Evolutionary conservation across 169 alveolate genomes (phyloP), one percentile per base, ranked within the genome.

Genomic region (Eimeria acervulina): DNA sequence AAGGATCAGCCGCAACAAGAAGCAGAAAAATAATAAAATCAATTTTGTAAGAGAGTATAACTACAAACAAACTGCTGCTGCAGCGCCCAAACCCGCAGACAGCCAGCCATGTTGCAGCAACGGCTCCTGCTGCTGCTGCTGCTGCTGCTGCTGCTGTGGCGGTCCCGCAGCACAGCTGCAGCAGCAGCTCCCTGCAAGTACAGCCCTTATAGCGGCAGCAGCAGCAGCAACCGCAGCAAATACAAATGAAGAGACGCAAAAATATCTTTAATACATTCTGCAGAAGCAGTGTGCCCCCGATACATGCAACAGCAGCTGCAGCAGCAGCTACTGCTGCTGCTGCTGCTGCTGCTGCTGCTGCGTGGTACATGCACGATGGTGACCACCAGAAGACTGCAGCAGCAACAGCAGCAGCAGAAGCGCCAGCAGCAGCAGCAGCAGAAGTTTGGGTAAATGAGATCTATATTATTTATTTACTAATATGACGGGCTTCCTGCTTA

Each of bases 371-470:
- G 38, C 15, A 26, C 12, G 2, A 61, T 61, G 74, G 74, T 61
- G 74, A 55, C 66, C 66, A 55, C 66, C 66, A 2, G 66, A 13
- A 55, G 66, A 55, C 74, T 23, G 52, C 83, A 33, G 83, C 51
- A 31, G 83, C 83, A 70, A 51, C 42, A 70, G 83, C 83, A 70
- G 51, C 83, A 70, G 83, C 83, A 38, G 19, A 3, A 66, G 40
- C 78, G 7, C 42, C 78, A 26, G 51, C 51, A 31, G 51, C 83
- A 2, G 42, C 47, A 31, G 51, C 83, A 31, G 83, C 83, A 28
- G 3, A 70, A 70, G 13, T 8, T 8, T 68, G 4, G 4, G 19
- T 8, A 70, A 70, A 33, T 33, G 26, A 33, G 2, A 7, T 23
- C 4, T 33, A 31, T 33, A 70, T 31, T 70, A 10, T 12, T 31